Conservation (phyloP, 257 asterid species). For the Solanum corneliomulleri region DNA sequence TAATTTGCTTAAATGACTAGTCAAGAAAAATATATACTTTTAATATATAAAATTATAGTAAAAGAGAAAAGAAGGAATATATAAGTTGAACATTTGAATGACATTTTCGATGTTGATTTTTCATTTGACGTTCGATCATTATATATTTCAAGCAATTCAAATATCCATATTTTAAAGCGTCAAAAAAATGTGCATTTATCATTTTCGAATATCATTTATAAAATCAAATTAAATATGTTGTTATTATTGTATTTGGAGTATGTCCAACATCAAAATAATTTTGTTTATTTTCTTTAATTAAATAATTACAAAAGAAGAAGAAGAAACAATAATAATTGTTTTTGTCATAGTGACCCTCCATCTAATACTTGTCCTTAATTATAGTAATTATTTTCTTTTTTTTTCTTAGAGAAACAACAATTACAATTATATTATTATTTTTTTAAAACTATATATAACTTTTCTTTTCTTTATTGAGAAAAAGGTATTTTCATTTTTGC, state of each 20-base stretch:
- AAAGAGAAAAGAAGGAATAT: not conserved
- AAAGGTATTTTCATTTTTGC: not conserved
- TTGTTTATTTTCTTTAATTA: not conserved
- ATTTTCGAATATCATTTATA: not conserved
- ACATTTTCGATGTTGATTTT: no score
- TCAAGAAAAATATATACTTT: not conserved
- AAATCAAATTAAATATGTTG: not conserved
- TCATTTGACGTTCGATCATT: no score
- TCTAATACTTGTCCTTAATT: not conserved
- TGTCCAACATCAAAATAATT: not conserved
- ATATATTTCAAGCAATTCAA: no score
- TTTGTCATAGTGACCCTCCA: not conserved
- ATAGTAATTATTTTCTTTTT: not conserved
- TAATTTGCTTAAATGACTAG: no score
- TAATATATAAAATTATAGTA: not conserved
- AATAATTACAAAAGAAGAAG: not conserved
- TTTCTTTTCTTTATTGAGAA: not conserved
- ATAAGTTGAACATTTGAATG: not conserved
- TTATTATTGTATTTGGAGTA: not conserved
- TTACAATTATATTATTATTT: not conserved
- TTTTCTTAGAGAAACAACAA: not conserved
- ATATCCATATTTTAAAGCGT: no score
- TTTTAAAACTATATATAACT: not conserved
- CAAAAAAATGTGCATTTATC: accelerated
- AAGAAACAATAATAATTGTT: not conserved